Base-by-base conservation (phyloP, 306 rosid genomes). In the Pyrus betulifolia region DNA sequence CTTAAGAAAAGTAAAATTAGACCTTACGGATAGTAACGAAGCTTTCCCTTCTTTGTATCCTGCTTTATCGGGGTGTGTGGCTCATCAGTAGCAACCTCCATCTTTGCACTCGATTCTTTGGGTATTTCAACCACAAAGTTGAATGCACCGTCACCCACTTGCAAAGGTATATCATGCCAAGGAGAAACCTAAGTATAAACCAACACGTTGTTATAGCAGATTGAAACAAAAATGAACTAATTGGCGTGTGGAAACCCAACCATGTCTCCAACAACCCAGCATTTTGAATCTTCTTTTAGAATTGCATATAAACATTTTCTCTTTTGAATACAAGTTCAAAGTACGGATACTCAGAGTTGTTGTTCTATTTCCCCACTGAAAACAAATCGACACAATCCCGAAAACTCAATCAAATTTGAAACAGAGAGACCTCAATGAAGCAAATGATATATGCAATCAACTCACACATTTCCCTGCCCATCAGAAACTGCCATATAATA, bases 31-130 rank as follows among this genome's bases (percentile, higher is more conserved):
- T 96, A 96, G 86, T 82, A 92, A 81, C 99, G 90, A 68, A 96
- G 97, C 84, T 92, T 96, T 54, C 97, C 99, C 85, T 91, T 91
- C 79, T 96, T 96, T 0, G 81, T 93, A 76, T 96, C 99, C 85
- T 96, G 99, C 85, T 96, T 96, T 45, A 96, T 91, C 33, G 99
- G 99, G 80, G 98, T 96, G 84, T 77, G 75, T 19, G 87, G 81
- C 82, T 96, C 99, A 40, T 89, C 97, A 30, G 99, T 96, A 61
- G 99, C 99, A 82, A 96, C 83, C 91, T 96, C 99, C 99, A 96
- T 96, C 87, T 96, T 96, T 59, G 99, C 98, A 75, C 91, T 92
- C 38, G 97, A 88, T 85, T 96, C 98, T 89, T 96, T 92, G 15
- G 99, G 98, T 77, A 96, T 96, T 76, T 96, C 99, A 60, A 91